Evolutionary conservation across 1,284 basidiomycete genomes (phyloP).

Genomic region (Ustilago shanxiensis): DNA sequence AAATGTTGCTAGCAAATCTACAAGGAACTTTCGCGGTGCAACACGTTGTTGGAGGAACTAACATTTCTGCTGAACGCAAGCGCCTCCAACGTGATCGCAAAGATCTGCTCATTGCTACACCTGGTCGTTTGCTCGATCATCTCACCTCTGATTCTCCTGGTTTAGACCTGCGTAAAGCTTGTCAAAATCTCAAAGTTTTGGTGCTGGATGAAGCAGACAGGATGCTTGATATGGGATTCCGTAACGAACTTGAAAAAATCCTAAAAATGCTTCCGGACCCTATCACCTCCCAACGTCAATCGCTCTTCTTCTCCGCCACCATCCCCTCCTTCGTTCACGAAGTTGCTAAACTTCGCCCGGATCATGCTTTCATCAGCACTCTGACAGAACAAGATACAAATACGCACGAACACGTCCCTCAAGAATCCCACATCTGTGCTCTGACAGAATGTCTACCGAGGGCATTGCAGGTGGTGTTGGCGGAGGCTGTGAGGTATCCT

Average conservation of each 20-base stretch:
- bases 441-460: slow-evolving; percentile 72
- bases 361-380: slow-evolving; percentile 77
- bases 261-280: slow-evolving; percentile 69
- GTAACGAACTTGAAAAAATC: slow-evolving; percentile 65
- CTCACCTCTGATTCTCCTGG: slow-evolving; percentile 70
- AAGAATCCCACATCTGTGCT: slow-evolving; percentile 67
- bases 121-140: slow-evolving; percentile 73
- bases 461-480: slow-evolving; percentile 69
- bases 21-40: slow-evolving; percentile 65
- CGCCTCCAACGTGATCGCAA: slow-evolving; percentile 61
- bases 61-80: slow-evolving; percentile 69
- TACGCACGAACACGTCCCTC: slow-evolving; percentile 78
- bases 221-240: slow-evolving; percentile 71
- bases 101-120: slow-evolving; percentile 73
- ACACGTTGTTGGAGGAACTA: slow-evolving; percentile 72
- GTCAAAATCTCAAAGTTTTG: slow-evolving; percentile 68
- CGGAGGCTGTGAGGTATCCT: slow-evolving; percentile 67
- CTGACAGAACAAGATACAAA: slow-evolving; percentile 77
- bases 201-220: slow-evolving; percentile 74
- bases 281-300: slow-evolving; percentile 71
- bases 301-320: slow-evolving; percentile 73
- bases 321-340: slow-evolving; percentile 71
- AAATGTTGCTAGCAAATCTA: slow-evolving; percentile 56
- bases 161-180: slow-evolving; percentile 52
- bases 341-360: slow-evolving; percentile 63